Evolutionary conservation across 108 stramenopile genomes (phyloP), one percentile per base, ranked within the genome.

Genomic region (Craspedostauros australis): DNA sequence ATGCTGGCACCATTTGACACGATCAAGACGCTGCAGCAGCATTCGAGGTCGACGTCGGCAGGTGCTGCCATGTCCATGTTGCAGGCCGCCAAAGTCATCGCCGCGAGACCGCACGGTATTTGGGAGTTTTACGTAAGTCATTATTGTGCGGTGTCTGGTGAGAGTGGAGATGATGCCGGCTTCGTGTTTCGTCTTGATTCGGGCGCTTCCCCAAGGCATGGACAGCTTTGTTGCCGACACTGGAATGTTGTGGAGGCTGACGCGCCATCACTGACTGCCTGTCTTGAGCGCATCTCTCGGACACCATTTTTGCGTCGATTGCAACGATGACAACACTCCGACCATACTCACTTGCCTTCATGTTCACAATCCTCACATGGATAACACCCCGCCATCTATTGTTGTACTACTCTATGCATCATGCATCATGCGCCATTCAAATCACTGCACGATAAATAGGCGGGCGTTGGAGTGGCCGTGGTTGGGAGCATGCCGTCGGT

Each of bases 11-110:
- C 96, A 8, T 86, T 97, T 44, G 93, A 95, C 54, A 91, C 96
- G 4, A 84, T 97, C 33, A 94, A 97, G 60, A 97, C 94, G 0
- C 62, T 97, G 23, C 96, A 95, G 49, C 93, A 95, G 62, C 57
- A 69, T 24, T 52, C 58, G 21, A 16, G 32, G 20, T 38, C 28
- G n/a, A 46, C 68, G 30, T 45, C 62, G 11, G 25, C 44, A 25
- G 61, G 63, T 30, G 60, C 57, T 4, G 44, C 38, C 2, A 32
- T 94, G 36, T 51, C 73, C 15, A 25, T 92, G 36, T 5, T 76
- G 26, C 58, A 88, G 62, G 93, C 93, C 0, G 72, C 70, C 0
- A 54, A 63, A 36, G 28, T 59, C 25, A 57, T 96, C 20, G 33
- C 75, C 11, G 57, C 64, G 19, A 69, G 95, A 22, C 79, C 78